Percentiles rank a stretch among this genome's conserved stretches.
These are phyloP conservation scores for Crithidia fasciculata DNA, from an alignment of 208 protist species.

Conservation along the genomic window DNA sequence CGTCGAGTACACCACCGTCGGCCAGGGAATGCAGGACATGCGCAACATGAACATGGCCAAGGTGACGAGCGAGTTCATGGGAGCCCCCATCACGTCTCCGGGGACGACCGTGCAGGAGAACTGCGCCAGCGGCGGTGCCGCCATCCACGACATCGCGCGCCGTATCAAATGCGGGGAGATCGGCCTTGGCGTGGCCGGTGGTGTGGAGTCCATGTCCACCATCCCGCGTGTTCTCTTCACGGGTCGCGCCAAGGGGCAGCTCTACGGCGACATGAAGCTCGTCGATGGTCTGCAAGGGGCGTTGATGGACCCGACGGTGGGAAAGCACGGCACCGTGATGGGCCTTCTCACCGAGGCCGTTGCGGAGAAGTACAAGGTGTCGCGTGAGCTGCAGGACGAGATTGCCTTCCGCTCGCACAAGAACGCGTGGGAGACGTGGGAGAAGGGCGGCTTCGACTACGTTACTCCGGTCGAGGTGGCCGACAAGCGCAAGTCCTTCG, in stretches of 20 bases:
- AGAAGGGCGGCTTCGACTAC: slow-evolving; percentile 90
- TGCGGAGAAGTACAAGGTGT: slow-evolving; percentile 87
- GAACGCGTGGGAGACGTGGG: slow-evolving; percentile 67
- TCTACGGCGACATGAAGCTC: slow-evolving; percentile 64
- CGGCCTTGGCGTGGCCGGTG: slow-evolving; percentile 56
- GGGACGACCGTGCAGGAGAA: slow-evolving; percentile 72
- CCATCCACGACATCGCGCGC: slow-evolving; percentile 66
- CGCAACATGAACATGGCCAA: slow-evolving; percentile 67
- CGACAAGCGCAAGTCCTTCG: slow-evolving; percentile 47
- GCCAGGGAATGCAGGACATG: slow-evolving; percentile 58
- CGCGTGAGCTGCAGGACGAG: slow-evolving; percentile 91
- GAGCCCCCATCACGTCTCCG: slow-evolving; percentile 49
- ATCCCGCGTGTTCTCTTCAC: slow-evolving; percentile 56
- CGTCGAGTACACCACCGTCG: slow-evolving; percentile 64
- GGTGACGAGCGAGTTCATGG: slow-evolving; percentile 40
- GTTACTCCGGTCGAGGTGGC: slow-evolving; percentile 87
- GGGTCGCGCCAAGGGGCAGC: slow-evolving; percentile 48
- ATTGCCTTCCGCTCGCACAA: slow-evolving; percentile 92
- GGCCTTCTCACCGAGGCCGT: slow-evolving; percentile 79
- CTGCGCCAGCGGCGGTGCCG: slow-evolving; percentile 62
- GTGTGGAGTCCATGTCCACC: slow-evolving; percentile 73
- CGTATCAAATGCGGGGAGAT: slow-evolving; percentile 58
- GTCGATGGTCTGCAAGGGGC: slow-evolving; percentile 62
- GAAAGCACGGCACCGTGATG: slow-evolving; percentile 65
- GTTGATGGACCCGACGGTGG: slow-evolving; percentile 50